Percentiles rank a stretch among this genome's conserved stretches.
phyloP scores from a whole-genome alignment of 2,329 filamentous ascomycete species.

The Chaetomiaceae sp. region DNA sequence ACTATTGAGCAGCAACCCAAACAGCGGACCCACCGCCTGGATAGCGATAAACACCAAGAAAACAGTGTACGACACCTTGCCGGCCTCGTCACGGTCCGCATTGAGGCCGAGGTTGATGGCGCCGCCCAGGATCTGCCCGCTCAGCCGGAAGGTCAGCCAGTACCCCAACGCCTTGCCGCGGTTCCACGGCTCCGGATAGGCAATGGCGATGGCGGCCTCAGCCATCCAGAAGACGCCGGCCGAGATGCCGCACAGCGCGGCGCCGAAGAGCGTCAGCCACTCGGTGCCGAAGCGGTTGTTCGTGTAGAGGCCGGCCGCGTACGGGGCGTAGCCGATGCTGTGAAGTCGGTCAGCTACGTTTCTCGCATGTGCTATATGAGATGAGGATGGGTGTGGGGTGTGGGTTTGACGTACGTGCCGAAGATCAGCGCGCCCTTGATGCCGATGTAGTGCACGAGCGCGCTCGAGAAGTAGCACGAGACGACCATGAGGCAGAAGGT shows the following conservation, averaged over 20 bases:
- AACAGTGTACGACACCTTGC: conserved; percentile 1
- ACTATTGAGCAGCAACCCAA: neutral
- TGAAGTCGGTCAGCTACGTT: neutral
- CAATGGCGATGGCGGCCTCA: neutral
- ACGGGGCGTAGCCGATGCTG: neutral
- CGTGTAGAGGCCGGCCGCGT: neutral
- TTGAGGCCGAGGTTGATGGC: conserved; percentile 1
- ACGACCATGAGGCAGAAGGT: conserved; percentile 3
- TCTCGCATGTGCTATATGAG: too few relatives aligned
- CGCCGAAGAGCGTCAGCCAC: neutral
- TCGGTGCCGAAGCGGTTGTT: conserved; percentile 1
- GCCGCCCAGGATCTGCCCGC: conserved; percentile 1
- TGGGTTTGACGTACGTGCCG: neutral
- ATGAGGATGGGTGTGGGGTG: too few relatives aligned
- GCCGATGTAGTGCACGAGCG: conserved; percentile 1
- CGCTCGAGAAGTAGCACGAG: conserved; percentile 1
- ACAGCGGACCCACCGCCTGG: neutral
- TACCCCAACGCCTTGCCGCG: conserved; percentile 1
- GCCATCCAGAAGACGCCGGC: conserved; percentile 3
- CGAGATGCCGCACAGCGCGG: conserved; percentile 1
- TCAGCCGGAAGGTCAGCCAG: conserved; percentile 1
- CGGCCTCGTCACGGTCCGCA: neutral
- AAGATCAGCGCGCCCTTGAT: conserved; percentile 1
- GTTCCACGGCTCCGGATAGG: conserved; percentile 1
- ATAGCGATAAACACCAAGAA: neutral